Conservation (phyloP, 2,329 filamentous ascomycete genomes). For the Nemania serpens region DNA sequence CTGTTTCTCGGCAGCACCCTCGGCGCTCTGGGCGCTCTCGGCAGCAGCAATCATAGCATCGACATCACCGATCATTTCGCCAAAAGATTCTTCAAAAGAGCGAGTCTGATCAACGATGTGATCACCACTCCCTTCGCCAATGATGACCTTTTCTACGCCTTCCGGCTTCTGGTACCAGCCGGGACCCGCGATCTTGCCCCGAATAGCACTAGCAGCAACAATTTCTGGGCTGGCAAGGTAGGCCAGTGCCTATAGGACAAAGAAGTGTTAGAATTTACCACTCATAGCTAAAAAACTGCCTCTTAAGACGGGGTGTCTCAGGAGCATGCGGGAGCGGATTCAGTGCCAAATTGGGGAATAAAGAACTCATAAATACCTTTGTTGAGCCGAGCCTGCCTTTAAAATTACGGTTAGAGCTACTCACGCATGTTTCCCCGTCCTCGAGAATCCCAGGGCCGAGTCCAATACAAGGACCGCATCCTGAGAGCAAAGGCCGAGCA, state of each 20-base stretch:
- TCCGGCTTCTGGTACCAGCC: constrained; percentile 77
- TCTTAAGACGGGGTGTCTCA: too few species aligned
- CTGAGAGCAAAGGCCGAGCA: constrained; percentile 69
- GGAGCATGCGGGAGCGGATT: too few species aligned
- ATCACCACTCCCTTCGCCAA: constrained; percentile 44
- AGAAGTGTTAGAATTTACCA: too few species aligned
- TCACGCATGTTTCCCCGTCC: constrained; percentile 64
- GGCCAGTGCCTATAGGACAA: too few species aligned
- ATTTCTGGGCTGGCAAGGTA: constrained; percentile 74
- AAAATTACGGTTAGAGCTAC: not conserved
- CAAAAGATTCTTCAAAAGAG: too few species aligned
- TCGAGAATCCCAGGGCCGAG: not conserved
- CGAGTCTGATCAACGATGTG: not conserved
- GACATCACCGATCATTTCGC: too few species aligned
- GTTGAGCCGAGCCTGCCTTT: constrained; percentile 46
- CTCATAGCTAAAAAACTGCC: too few species aligned
- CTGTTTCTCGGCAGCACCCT: too few species aligned
- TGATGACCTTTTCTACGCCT: constrained; percentile 67
- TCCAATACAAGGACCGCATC: constrained; percentile 86
- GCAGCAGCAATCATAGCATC: constrained; percentile 1
- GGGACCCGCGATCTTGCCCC: constrained; percentile 73
- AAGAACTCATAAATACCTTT: too few species aligned
- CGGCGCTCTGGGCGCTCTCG: not conserved
- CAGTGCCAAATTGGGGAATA: too few species aligned
- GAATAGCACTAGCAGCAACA: constrained; percentile 84